These are phyloP conservation scores for Ophiobolus disseminans DNA, from an alignment of 2,329 filamentous ascomycete species.

Conservation along the genomic window DNA sequence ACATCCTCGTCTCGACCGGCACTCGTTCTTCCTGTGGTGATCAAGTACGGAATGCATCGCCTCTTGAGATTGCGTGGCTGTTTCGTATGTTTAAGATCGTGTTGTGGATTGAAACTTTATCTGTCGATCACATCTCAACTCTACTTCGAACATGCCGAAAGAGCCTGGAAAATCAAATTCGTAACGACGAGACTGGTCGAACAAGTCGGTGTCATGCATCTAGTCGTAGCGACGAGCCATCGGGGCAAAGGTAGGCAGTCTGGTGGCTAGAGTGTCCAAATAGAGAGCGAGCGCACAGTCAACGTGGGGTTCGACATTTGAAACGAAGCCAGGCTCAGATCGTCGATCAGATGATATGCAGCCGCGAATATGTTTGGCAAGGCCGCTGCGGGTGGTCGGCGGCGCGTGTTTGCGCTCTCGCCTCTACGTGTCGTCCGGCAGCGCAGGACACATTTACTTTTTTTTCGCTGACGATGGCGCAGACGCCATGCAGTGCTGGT, in stretches of 20 bases:
- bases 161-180: too few relatives aligned
- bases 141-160: too few relatives aligned
- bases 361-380: slow-evolving; percentile 16
- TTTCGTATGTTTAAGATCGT: background rate
- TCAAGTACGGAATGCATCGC: background rate
- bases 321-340: slow-evolving; percentile 7
- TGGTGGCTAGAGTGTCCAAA: too few relatives aligned
- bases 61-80: slow-evolving; percentile 1
- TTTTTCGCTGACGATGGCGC: slow-evolving; percentile 20
- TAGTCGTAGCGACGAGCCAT: too few relatives aligned
- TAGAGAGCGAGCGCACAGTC: background rate
- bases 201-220: too few relatives aligned
- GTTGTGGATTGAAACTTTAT: too few relatives aligned
- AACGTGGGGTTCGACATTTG: slow-evolving; percentile 3
- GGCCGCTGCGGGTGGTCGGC: slow-evolving; percentile 14
- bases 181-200: too few relatives aligned
- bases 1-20: slow-evolving; percentile 3
- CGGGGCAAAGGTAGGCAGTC: too few relatives aligned
- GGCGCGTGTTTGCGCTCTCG: background rate
- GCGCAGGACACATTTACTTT: slow-evolving; percentile 11
- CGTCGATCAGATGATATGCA: slow-evolving; percentile 18
- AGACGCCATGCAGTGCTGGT: slow-evolving; percentile 22
- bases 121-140: too few relatives aligned
- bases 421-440: background rate
- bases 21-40: background rate